Evolutionary conservation across 495 filamentous ascomycete species (phyloP), one percentile per base, ranked within the genome.

Genomic region (Hyaloscypha hepaticicola): DNA sequence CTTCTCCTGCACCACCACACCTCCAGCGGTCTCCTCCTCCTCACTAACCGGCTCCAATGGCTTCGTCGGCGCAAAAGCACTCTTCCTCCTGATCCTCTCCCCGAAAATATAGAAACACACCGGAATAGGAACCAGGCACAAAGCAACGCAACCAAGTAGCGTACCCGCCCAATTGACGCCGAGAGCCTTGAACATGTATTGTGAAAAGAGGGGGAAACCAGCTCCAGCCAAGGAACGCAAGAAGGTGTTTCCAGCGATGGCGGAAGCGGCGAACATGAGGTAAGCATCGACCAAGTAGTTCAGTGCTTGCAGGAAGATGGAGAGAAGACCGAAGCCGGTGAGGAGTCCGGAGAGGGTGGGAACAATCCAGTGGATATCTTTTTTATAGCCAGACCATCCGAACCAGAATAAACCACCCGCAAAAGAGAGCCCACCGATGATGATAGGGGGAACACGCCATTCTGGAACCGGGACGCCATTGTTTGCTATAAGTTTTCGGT

Each of bases 241-340:
- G 73, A 97, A 92, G 0, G 93, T 95, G 74, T 97, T 96, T 25
- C 88, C 92, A 8, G 93, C 92, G 53, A 96, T 92, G 27, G 91
- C 90, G 6, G 91, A 94, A 38, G 92, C 92, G 14, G 92, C 92
- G 61, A 94, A 89, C 80, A 94, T 92, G 63, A 96, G 86, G 73
- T 96, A 95, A 11, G 92, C 85, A 70, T 96, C 92, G 60, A 96
- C 88, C 31, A 96, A 81, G 73, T 96, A 96, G 74, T 95, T 96
- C 60, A 96, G 81, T 5, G 88, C 77, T 73, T 93, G 90, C 12
- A 96, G 80, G 81, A 96, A 96, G 73, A 96, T 94, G 51, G 86
- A 82, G 70, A 93, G 79, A 1, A 96, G 78, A 3, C 84, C 83
- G 57, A 86, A 82, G 19, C 83, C 84, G 19, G 77, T 79, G 31